A percentile compares a stretch with the other conserved stretches of the same genome.
phyloP scores from a whole-genome alignment of 208 protist species.

The Trypanosoma mega region DNA sequence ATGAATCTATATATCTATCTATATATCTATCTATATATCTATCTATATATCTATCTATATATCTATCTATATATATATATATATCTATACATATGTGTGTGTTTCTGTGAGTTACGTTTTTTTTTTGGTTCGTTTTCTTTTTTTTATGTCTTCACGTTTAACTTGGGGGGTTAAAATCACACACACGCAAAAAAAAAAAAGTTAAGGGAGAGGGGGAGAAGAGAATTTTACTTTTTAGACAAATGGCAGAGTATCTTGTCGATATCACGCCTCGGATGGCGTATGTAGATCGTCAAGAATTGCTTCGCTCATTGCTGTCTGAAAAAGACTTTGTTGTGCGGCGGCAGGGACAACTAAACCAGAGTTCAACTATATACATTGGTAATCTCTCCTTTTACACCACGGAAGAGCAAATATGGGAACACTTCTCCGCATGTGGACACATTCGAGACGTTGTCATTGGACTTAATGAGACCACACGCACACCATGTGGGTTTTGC shows the following conservation, averaged over 20 bases:
- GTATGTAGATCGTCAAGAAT: constrained; percentile 85
- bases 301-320: constrained; percentile 65
- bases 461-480: constrained; percentile 94
- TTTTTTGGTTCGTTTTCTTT: constrained; percentile 8
- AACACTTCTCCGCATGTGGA: constrained; percentile 94
- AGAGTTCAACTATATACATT: constrained; percentile 95
- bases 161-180: background rate
- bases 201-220: background rate
- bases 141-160: constrained; percentile 3
- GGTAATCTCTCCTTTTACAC: constrained; percentile 98
- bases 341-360: constrained; percentile 68
- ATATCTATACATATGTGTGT: constrained; percentile 12
- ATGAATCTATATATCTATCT: too few relatives aligned
- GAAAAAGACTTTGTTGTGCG: constrained; percentile 63
- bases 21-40: constrained; percentile 2
- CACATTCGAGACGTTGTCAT: constrained; percentile 97
- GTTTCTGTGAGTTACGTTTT: background rate
- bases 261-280: constrained; percentile 62
- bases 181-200: background rate
- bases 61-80: background rate
- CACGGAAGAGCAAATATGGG: constrained; percentile 96
- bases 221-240: background rate
- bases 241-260: constrained; percentile 68
- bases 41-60: background rate
- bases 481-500: constrained; percentile 98